phyloP scores from a whole-genome alignment of 2,329 filamentous ascomycete genomes.

The Scedosporium boydii region DNA sequence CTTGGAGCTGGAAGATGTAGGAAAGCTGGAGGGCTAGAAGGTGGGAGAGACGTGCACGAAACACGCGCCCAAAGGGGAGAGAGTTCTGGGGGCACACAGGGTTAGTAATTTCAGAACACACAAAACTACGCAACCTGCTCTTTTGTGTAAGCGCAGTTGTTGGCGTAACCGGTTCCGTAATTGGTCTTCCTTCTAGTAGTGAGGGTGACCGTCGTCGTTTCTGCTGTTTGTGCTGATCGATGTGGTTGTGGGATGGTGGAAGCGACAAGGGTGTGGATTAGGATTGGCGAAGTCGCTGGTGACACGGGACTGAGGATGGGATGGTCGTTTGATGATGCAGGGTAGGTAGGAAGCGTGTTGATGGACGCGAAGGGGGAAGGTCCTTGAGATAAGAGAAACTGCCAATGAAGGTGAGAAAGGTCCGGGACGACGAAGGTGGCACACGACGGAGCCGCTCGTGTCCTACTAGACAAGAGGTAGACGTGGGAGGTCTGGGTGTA shows the following conservation, averaged over 20 bases:
- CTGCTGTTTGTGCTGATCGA: too few species aligned
- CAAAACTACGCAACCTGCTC: background rate
- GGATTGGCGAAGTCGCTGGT: background rate
- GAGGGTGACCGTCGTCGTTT: background rate
- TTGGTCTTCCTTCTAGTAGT: background rate
- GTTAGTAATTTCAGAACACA: slow-evolving; percentile 4
- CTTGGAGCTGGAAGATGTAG: slow-evolving; percentile 6
- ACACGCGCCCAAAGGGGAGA: slow-evolving; percentile 7
- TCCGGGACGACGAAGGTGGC: background rate
- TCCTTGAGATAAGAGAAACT: background rate
- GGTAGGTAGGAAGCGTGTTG: background rate
- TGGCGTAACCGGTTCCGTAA: background rate
- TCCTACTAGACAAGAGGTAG: background rate
- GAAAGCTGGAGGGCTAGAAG: slow-evolving; percentile 8
- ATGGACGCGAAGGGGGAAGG: background rate
- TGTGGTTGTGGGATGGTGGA: background rate
- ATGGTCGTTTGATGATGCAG: background rate
- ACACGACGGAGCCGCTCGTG: background rate
- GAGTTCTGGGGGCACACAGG: slow-evolving; percentile 11
- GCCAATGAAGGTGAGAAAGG: background rate
- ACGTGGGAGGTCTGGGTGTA: background rate
- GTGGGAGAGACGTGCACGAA: slow-evolving; percentile 9
- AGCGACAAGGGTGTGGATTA: background rate
- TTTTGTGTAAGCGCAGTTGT: background rate
- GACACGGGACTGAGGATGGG: background rate